Evolutionary conservation across 2,329 filamentous ascomycete species (phyloP), one percentile per base, ranked within the genome.

Genomic region (Monilinia aucupariae): DNA sequence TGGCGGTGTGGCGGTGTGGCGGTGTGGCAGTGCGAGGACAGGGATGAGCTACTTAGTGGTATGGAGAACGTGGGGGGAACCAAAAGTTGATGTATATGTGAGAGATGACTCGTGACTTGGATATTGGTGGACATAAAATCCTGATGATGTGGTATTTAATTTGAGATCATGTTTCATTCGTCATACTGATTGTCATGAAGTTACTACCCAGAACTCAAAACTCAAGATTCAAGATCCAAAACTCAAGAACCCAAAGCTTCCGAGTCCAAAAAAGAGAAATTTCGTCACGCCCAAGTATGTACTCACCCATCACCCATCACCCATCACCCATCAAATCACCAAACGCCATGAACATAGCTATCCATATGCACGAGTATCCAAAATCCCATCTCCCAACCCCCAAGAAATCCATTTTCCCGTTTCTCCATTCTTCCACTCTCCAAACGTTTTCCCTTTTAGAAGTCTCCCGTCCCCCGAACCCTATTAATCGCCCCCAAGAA

Each of bases 401-500:
- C 8, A 25, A 47, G 4, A 25, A 22, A 25, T 22, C 8, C 7
- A n/a, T 22, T 30, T 17, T 7, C 47, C 47, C 25, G 20, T 49
- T 13, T 15, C 17, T 25, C 30, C 4, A 9, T 5, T 22, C 27
- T 30, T 30, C 27, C 27, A 30, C 6, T 30, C 27, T 30, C 27
- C 27, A 30, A 30, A 30, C 6, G 6, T 30, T 6, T 9, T 15
- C 2, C 27, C 4, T n/a, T 2, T 13, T 66, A 71, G 61, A 85
- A 85, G 0, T 80, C 82, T 1, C 83, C 82, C 17, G 75, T 77
- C 5, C 84, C 84, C 66, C 80, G 76, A 7, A 86, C 81, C 61
- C 84, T 76, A 69, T 85, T 80, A 4, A 86, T 76, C 2, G 83
- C 82, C 0, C 85, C 84, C 32, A 83, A 71, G 22, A 84, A 68